These are phyloP conservation scores for Epichloe typhina DNA, from an alignment of 2,329 filamentous ascomycete genomes.

Conservation along the genomic window DNA sequence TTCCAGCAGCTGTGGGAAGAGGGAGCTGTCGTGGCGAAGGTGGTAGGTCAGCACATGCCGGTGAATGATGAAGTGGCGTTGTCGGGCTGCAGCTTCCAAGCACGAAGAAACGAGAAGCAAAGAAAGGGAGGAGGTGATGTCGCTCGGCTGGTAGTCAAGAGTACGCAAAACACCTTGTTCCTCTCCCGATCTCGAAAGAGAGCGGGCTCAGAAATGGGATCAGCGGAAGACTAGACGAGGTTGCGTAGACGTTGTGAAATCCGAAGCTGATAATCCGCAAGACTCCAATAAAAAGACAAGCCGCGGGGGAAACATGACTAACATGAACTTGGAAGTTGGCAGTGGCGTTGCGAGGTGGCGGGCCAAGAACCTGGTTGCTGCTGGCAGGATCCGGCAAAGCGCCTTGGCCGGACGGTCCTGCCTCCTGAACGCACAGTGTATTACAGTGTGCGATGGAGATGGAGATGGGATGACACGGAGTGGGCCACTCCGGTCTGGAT, in stretches of 20 bases:
- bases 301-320: not conserved
- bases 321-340: too few relatives aligned
- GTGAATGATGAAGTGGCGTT: constrained; percentile 4
- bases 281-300: not conserved
- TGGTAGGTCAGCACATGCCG: constrained; percentile 4
- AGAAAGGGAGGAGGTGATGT: not conserved
- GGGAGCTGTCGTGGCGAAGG: constrained; percentile 2
- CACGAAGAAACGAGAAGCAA: not conserved
- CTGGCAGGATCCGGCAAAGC: too few relatives aligned
- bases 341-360: not conserved
- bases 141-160: not conserved
- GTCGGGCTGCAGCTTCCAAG: not conserved
- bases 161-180: not conserved
- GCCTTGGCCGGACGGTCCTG: too few relatives aligned
- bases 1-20: not conserved
- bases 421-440: too few relatives aligned
- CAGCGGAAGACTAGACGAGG: not conserved
- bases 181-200: not conserved
- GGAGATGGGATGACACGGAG: too few relatives aligned
- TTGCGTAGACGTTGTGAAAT: not conserved
- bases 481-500: too few relatives aligned
- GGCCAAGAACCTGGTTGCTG: not conserved
- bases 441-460: too few relatives aligned
- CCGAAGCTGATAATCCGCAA: not conserved
- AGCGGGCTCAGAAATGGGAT: not conserved